Percentiles rank a stretch among this genome's conserved stretches.
phyloP scores from a whole-genome alignment of 306 rosid genomes.

The Castanea crenata region DNA sequence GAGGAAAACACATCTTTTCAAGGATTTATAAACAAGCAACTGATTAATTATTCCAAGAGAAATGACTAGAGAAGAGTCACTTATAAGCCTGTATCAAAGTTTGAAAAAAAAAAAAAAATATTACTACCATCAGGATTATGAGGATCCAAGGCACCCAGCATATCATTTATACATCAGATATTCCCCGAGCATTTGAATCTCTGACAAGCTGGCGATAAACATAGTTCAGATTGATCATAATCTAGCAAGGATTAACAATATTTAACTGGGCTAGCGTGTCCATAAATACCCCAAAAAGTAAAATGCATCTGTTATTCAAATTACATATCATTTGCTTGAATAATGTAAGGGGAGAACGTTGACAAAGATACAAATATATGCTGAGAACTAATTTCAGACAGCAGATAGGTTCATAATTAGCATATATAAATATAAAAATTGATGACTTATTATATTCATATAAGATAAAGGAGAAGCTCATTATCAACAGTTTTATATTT shows the following conservation, averaged over 20 bases:
- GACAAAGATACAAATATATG: background rate
- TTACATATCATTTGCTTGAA: background rate
- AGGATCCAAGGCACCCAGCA: conserved; percentile 84
- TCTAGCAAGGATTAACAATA: background rate
- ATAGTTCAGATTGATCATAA: conserved; percentile 17
- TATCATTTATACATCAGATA: conserved; percentile 82
- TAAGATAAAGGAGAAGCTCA: background rate
- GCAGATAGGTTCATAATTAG: background rate
- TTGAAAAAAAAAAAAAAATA: too few species aligned
- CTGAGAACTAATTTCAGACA: background rate
- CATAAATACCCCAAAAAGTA: background rate
- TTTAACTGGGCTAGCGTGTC: background rate
- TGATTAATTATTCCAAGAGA: conserved; percentile 11
- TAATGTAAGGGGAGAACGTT: background rate
- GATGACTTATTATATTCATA: background rate
- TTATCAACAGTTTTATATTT: background rate
- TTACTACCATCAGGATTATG: conserved; percentile 62
- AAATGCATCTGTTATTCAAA: background rate
- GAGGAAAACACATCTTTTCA: background rate
- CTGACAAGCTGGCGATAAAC: conserved; percentile 53
- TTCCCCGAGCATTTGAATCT: conserved; percentile 78
- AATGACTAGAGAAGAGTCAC: background rate
- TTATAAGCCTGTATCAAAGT: background rate
- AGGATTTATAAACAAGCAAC: background rate
- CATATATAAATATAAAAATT: background rate